Evolutionary conservation across 768 basidiomycete species (phyloP).

Genomic region (Erythrobasidium yunnanense): DNA sequence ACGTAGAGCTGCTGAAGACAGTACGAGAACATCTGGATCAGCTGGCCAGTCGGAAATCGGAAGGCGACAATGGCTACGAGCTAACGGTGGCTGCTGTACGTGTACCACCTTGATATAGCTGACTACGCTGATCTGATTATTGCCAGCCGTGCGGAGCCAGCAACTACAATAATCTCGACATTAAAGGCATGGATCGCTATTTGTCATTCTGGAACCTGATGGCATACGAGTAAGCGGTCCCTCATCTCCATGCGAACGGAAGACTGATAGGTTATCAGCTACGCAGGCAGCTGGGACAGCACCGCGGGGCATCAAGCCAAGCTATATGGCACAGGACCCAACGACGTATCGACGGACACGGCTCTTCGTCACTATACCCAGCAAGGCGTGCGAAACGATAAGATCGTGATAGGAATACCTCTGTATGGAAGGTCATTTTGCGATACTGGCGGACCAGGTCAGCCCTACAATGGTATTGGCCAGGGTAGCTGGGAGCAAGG

Average conservation of each 20-base stretch:
- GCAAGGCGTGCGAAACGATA: slow-evolving; percentile 62
- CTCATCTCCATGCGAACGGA: no score
- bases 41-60: slow-evolving; percentile 58
- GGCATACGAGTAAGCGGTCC: slow-evolving; percentile 45
- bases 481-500: slow-evolving; percentile 73
- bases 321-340: slow-evolving; percentile 58
- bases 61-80: slow-evolving; percentile 37
- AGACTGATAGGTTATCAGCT: no score
- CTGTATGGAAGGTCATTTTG: slow-evolving; percentile 86
- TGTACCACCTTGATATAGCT: neutral
- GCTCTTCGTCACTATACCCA: slow-evolving; percentile 58
- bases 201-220: slow-evolving; percentile 98
- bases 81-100: slow-evolving; percentile 35
- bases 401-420: slow-evolving; percentile 70
- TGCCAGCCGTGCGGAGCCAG: slow-evolving; percentile 75
- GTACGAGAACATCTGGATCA: slow-evolving; percentile 63
- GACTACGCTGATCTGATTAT: neutral
- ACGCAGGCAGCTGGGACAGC: slow-evolving; percentile 45
- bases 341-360: slow-evolving; percentile 45
- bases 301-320: slow-evolving; percentile 64
- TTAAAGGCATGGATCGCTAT: slow-evolving; percentile 71
- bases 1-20: slow-evolving; percentile 67
- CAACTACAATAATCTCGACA: slow-evolving; percentile 67
- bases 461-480: slow-evolving; percentile 68
- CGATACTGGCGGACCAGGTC: slow-evolving; percentile 70